Conservation (phyloP, 176 grass and related monocot genomes). For the Panicum miliaceum region DNA sequence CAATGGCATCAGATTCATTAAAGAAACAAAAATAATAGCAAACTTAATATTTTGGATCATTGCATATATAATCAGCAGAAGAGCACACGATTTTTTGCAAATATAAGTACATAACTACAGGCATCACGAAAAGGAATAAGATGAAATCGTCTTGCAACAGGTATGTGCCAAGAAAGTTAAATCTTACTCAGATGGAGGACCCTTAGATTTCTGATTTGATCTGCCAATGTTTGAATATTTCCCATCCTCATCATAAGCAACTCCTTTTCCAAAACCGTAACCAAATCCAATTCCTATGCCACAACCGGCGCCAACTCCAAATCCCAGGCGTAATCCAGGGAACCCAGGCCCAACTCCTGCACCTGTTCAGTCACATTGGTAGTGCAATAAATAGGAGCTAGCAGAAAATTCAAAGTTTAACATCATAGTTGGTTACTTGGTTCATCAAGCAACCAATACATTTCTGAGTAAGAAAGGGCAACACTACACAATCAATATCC, state of each 20-base stretch:
- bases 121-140: background rate
- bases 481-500: background rate
- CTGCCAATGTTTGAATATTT: slow-evolving; percentile 66
- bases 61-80: background rate
- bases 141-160: background rate
- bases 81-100: background rate
- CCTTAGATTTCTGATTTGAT: slow-evolving; percentile 28
- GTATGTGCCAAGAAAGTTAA: background rate
- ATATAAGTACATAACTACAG: background rate
- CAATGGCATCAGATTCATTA: background rate
- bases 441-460: background rate
- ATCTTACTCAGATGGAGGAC: slow-evolving; percentile 57
- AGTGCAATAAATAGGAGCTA: background rate
- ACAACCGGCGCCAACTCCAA: slow-evolving; percentile 63
- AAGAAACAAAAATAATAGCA: background rate
- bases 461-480: background rate
- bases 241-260: slow-evolving; percentile 57
- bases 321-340: slow-evolving; percentile 61
- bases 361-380: slow-evolving; percentile 31
- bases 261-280: slow-evolving; percentile 61
- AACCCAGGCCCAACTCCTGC: slow-evolving; percentile 61
- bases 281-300: slow-evolving; percentile 74
- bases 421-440: background rate
- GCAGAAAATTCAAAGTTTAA: slow-evolving; percentile 1
- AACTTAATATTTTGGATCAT: background rate